Evolutionary conservation across 2,329 filamentous ascomycete species (phyloP).

Genomic region (Aureobasidium sp.): DNA sequence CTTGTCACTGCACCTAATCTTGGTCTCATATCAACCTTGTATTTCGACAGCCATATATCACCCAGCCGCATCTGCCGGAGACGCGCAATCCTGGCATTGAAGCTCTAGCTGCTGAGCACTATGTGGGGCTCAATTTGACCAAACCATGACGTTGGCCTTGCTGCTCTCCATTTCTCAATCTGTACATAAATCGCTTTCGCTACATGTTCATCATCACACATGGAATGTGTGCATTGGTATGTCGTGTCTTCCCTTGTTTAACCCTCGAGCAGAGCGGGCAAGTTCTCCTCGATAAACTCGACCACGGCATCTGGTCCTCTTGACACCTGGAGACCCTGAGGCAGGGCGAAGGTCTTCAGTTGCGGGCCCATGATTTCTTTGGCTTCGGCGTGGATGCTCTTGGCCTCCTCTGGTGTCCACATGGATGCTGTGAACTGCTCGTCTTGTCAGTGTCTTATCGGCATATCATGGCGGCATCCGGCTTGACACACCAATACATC

Average conservation of each 20-base stretch:
- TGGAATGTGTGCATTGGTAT: not conserved
- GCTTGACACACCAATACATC: conserved; percentile 42
- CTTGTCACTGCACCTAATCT: not conserved
- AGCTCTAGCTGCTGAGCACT: not conserved
- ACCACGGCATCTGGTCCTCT: conserved; percentile 46
- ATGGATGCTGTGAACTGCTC: conserved; percentile 53
- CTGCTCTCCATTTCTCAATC: not conserved
- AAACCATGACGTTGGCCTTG: not conserved
- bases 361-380: conserved; percentile 35
- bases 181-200: not conserved
- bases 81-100: not conserved
- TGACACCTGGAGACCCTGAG: conserved; percentile 45
- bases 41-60: not conserved
- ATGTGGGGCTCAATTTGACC: not conserved
- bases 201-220: not conserved
- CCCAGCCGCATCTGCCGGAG: not conserved
- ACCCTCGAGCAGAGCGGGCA: conserved; percentile 25
- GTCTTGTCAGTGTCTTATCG: not conserved
- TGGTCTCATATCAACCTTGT: not conserved
- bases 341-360: conserved; percentile 45
- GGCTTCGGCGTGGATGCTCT: conserved; percentile 38
- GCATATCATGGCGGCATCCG: not conserved
- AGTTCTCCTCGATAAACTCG: conserved; percentile 39
- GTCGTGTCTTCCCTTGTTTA: not conserved
- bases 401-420: conserved; percentile 44